Conservation (phyloP, 495 filamentous ascomycete genomes). For the Aspergillus kassunensis region DNA sequence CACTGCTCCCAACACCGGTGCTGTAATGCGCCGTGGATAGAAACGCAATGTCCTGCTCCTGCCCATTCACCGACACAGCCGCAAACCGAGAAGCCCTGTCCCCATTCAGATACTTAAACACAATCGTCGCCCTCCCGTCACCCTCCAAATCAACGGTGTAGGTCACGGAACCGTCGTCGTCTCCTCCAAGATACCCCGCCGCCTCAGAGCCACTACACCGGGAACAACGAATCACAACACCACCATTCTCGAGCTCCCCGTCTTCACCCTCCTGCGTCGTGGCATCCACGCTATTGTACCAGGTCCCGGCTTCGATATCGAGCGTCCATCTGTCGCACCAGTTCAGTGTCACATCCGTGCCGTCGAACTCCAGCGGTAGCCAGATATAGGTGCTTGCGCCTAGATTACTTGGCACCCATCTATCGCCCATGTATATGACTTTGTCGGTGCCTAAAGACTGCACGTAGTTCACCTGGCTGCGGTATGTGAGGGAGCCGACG, state of each 20-base stretch:
- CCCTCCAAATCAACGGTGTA: not conserved
- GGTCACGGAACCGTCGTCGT: conserved; percentile 8
- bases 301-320: not conserved
- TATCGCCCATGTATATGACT: conserved; percentile 62
- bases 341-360: conserved; percentile 39
- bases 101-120: conserved; percentile 8
- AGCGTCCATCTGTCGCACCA: conserved; percentile 5
- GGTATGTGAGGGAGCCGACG: conserved; percentile 46
- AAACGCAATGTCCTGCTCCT: conserved; percentile 8
- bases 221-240: not conserved
- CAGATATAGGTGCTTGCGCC: conserved; percentile 61
- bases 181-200: conserved; percentile 15
- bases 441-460: not conserved
- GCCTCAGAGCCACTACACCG: conserved; percentile 2
- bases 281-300: not conserved
- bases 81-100: conserved; percentile 11
- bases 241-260: not conserved
- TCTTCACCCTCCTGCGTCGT: not conserved
- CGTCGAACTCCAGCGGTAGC: conserved; percentile 57
- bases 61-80: conserved; percentile 11
- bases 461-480: conserved; percentile 13
- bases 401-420: conserved; percentile 57
- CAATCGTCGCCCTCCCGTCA: not conserved
- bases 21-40: conserved; percentile 1
- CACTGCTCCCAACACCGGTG: not conserved